Evolutionary conservation across 1,284 basidiomycete genomes (phyloP), one percentile per base, ranked within the genome.

Genomic region (Apiotrichum montevideense): DNA sequence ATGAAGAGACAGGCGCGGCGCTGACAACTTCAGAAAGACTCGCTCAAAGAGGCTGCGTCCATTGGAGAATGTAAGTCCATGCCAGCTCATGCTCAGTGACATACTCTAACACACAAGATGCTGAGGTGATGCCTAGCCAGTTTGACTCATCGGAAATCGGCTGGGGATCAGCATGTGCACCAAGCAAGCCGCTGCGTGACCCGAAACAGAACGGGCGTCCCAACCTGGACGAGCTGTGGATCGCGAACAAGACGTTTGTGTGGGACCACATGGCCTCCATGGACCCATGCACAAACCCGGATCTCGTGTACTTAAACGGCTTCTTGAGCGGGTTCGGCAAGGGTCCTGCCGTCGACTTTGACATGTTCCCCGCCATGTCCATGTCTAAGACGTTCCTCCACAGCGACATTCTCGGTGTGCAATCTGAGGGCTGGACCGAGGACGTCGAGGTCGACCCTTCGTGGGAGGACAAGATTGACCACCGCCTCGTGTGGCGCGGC

Each of bases 401-500:
- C 63, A 78, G 81, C 40, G 84, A 87, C 66, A 83, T 87, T 45
- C 80, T 83, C 39, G 77, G 80, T 0, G 81, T 84, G 76, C 77
- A 51, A 82, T 79, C 55, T 34, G 69, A 76, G 58, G 63, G 59
- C 29, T 75, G 71, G 65, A 74, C 72, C 4, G 75, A 75, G 56
- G 73, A 75, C 54, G 71, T 75, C 0, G 75, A 74, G 0, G 68
- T 79, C 47, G 83, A 86, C 66, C 78, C 81, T 0, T 71, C 69
- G 0, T 87, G 84, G 82, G 80, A 81, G 35, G 75, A 80, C 21
- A 86, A 83, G 72, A 62, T 73, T 5, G 80, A 85, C 56, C 80
- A 83, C 42, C 68, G 81, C 35, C 65, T 87, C 35, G 70, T 81
- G 29, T 87, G 86, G 86, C 78, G 86, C 15, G 86, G 86, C 3